Evolutionary conservation across 2,329 filamentous ascomycete genomes (phyloP).

Genomic region (Thermomyces lanuginosus): DNA sequence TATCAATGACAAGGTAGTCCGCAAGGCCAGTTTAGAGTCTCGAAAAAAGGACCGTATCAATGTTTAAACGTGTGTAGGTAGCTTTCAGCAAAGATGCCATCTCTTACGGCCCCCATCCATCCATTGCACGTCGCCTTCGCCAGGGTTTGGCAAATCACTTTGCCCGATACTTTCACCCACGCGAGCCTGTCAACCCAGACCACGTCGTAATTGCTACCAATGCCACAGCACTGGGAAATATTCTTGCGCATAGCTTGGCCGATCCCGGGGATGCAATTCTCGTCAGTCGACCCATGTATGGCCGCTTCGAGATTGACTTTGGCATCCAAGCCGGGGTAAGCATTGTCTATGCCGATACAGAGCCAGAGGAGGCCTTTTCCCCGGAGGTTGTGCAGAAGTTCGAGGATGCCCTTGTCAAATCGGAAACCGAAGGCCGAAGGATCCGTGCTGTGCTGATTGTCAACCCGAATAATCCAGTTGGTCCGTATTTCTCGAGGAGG

Average conservation of each 20-base stretch:
- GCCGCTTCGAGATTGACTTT: constrained; percentile 35
- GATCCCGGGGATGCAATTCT: constrained; percentile 33
- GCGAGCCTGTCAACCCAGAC: constrained; percentile 17
- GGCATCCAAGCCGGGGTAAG: constrained; percentile 27
- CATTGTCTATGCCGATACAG: constrained; percentile 25
- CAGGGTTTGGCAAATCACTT: constrained; percentile 26
- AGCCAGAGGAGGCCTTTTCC: constrained; percentile 23
- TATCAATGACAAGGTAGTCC: constrained; percentile 20
- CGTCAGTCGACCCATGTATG: constrained; percentile 32
- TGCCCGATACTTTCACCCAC: constrained; percentile 26
- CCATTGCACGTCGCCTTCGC: constrained; percentile 24
- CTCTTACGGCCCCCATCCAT: constrained; percentile 27
- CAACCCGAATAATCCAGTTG: constrained; percentile 32
- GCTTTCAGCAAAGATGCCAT: constrained; percentile 13
- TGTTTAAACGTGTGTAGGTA: background rate
- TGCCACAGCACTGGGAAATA: constrained; percentile 27
- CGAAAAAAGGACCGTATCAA: too few species aligned
- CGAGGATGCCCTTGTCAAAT: constrained; percentile 14
- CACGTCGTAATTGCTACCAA: constrained; percentile 27
- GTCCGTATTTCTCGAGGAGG: constrained; percentile 9
- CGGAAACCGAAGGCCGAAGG: constrained; percentile 16
- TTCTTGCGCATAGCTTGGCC: constrained; percentile 28
- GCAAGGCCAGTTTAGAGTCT: background rate
- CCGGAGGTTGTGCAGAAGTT: constrained; percentile 1
- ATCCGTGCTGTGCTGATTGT: constrained; percentile 28